These are phyloP conservation scores for Linum usitatissimum DNA, from an alignment of 345 rosid genomes.

Conservation along the genomic window DNA sequence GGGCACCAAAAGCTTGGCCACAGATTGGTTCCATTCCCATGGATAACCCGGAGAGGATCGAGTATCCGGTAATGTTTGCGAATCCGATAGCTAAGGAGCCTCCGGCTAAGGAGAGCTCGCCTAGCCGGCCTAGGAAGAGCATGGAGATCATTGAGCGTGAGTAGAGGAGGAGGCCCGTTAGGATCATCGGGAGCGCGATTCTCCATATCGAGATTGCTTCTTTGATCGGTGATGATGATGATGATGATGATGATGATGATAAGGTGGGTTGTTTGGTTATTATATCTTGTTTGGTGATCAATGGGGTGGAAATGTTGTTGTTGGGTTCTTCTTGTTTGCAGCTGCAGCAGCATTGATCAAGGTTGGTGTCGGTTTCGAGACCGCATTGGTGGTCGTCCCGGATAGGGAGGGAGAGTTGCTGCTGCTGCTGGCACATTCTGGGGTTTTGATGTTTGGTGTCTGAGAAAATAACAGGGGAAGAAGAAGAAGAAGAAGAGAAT, in stretches of 20 bases:
- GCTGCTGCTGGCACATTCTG: not conserved
- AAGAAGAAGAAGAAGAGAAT: not conserved
- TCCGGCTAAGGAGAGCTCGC: conserved; percentile 1
- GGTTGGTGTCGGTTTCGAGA: too few relatives aligned
- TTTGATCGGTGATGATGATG: not conserved
- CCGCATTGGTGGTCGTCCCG: not conserved
- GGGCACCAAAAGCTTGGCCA: not conserved
- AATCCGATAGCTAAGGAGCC: not conserved
- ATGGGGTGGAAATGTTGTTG: not conserved
- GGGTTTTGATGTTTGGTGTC: not conserved
- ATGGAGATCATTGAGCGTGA: conserved; percentile 7
- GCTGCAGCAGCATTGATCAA: not conserved
- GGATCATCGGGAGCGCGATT: conserved; percentile 2
- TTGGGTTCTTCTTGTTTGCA: not conserved
- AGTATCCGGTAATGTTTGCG: conserved; percentile 4
- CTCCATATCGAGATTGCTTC: not conserved
- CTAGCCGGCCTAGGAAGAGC: conserved; percentile 5
- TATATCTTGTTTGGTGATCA: not conserved
- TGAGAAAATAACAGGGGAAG: not conserved
- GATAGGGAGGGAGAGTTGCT: not conserved
- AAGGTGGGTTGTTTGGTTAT: not conserved
- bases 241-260: not conserved
- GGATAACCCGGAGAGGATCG: not conserved
- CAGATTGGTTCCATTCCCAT: conserved; percentile 5
- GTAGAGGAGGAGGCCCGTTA: not conserved